Conservation (phyloP, 2,329 filamentous ascomycete species). For the Fusarium chlamydosporum region DNA sequence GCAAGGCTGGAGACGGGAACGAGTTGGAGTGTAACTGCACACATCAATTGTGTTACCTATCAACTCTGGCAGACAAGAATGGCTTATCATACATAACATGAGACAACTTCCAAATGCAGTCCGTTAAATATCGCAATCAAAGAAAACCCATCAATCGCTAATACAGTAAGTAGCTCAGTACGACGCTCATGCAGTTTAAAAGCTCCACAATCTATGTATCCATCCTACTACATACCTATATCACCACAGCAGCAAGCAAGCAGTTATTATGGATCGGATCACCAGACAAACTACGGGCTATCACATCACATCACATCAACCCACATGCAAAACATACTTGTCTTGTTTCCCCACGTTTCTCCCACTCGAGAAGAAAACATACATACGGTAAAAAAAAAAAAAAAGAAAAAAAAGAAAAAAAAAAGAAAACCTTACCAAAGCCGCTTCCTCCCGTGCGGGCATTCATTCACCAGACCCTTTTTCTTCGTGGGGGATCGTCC, state of each 20-base stretch:
- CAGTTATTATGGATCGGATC: constrained; percentile 5
- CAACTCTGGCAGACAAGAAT: neutral
- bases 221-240: constrained; percentile 1
- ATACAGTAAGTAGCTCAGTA: neutral
- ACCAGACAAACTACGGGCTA: constrained; percentile 4
- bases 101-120: constrained; percentile 3
- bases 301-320: constrained; percentile 4
- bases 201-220: constrained; percentile 9
- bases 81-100: neutral
- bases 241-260: constrained; percentile 5
- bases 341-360: constrained; percentile 19
- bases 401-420: too few species aligned
- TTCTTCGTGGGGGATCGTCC: constrained; percentile 34
- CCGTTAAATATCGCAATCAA: neutral
- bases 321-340: constrained; percentile 36
- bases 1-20: constrained; percentile 22
- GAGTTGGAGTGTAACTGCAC: constrained; percentile 14
- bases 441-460: constrained; percentile 25
- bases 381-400: too few species aligned
- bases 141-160: neutral
- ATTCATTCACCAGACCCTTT: constrained; percentile 15
- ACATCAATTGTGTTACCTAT: constrained; percentile 2
- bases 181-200: neutral
- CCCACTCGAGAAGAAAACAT: neutral
- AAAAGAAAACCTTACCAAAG: constrained; percentile 5